These are phyloP conservation scores for Ciborinia camelliae DNA, from an alignment of 2,329 filamentous ascomycete species.

Conservation along the genomic window DNA sequence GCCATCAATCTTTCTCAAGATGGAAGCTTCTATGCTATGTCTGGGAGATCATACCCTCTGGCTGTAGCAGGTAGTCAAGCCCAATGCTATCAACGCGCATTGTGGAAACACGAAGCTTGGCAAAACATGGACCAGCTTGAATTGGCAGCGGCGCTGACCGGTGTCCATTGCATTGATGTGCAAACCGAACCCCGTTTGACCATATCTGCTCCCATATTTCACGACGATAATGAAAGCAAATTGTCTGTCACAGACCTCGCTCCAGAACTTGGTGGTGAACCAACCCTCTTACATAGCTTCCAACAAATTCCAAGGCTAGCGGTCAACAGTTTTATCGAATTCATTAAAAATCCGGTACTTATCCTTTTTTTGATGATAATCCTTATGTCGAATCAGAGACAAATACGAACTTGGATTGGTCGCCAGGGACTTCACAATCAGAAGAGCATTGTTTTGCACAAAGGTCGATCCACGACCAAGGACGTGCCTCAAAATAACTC, in stretches of 20 bases:
- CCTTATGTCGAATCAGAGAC: slow-evolving; percentile 29
- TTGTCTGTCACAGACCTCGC: slow-evolving; percentile 21
- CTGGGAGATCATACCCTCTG: slow-evolving; percentile 78
- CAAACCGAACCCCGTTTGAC: slow-evolving; percentile 44
- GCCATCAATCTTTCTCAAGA: slow-evolving; percentile 82
- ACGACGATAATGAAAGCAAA: slow-evolving; percentile 33
- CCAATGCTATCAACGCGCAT: slow-evolving; percentile 54
- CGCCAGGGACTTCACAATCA: slow-evolving; percentile 17
- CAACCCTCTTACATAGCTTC: slow-evolving; percentile 48
- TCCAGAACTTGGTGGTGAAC: slow-evolving; percentile 39
- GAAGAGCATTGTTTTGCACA: slow-evolving; percentile 11
- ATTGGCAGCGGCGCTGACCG: slow-evolving; percentile 61
- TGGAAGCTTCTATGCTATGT: slow-evolving; percentile 94
- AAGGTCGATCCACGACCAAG: slow-evolving; percentile 26
- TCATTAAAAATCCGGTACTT: slow-evolving; percentile 51
- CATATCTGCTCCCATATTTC: slow-evolving; percentile 40
- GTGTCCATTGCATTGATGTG: slow-evolving; percentile 63
- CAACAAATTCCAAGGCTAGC: slow-evolving; percentile 50
- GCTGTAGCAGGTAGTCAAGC: slow-evolving; percentile 64
- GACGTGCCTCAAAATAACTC: slow-evolving; percentile 18
- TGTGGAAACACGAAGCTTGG: slow-evolving; percentile 44
- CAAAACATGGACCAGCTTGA: slow-evolving; percentile 42
- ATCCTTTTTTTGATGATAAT: slow-evolving; percentile 38
- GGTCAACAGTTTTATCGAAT: slow-evolving; percentile 50
- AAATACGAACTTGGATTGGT: slow-evolving; percentile 38